Evolutionary conservation across 805 yeast genomes (phyloP).

Genomic region (Kluyveromyces dobzhanskii): DNA sequence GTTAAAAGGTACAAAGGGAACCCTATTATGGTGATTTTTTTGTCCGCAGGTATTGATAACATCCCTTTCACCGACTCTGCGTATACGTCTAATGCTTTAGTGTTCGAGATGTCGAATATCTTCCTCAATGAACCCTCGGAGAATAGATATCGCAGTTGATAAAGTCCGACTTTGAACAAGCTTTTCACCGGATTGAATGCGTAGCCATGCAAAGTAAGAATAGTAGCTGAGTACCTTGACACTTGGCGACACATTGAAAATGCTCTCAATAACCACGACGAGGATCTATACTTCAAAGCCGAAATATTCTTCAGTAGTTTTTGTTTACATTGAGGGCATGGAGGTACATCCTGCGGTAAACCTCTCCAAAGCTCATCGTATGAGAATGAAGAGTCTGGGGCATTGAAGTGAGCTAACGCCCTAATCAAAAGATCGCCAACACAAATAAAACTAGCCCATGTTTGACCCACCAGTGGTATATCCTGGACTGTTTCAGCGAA

Average conservation of each 20-base stretch:
- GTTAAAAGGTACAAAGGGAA: conserved; percentile 9
- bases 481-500: conserved; percentile 10
- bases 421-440: conserved; percentile 4
- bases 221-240: conserved; percentile 8
- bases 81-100: conserved; percentile 24
- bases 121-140: conserved; percentile 20
- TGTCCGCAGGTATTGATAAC: conserved; percentile 12
- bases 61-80: conserved; percentile 17
- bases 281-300: conserved; percentile 6
- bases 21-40: conserved; percentile 15
- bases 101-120: conserved; percentile 19
- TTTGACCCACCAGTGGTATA: conserved; percentile 10
- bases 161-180: conserved; percentile 18
- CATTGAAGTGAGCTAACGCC: conserved; percentile 1
- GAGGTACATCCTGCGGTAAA: conserved; percentile 9
- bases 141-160: conserved; percentile 22
- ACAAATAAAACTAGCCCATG: conserved; percentile 7
- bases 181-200: conserved; percentile 14
- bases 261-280: conserved; percentile 1
- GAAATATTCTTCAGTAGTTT: conserved; percentile 6
- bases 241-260: conserved; percentile 4
- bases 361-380: conserved; percentile 5
- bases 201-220: conserved; percentile 6
- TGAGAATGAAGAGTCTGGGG: not conserved
- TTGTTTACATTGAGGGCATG: conserved; percentile 19